Evolutionary conservation across 352 stramenopile species (phyloP).

Genomic region (Aphanomyces stellatus): DNA sequence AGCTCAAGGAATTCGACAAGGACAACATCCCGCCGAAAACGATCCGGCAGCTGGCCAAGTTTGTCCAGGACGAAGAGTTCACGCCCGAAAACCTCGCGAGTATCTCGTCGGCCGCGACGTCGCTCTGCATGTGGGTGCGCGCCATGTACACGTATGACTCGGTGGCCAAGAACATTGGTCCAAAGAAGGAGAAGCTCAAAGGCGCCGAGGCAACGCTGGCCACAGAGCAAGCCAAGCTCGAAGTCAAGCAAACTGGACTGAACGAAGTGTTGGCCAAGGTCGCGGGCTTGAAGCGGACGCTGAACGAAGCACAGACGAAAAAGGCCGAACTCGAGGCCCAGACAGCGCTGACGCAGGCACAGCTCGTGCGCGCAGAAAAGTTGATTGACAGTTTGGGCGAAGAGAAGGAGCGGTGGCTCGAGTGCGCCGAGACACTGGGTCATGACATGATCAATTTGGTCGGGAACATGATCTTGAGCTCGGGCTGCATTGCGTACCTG

Average conservation of each 20-base stretch:
- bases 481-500: conserved; percentile 89
- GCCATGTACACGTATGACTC: conserved; percentile 93
- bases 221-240: conserved; percentile 75
- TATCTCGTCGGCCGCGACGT: conserved; percentile 85
- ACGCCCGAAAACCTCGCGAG: conserved; percentile 85
- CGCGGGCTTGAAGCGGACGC: conserved; percentile 78
- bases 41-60: conserved; percentile 85
- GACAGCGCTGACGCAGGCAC: conserved; percentile 74
- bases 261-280: conserved; percentile 75
- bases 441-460: conserved; percentile 88
- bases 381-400: conserved; percentile 86
- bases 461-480: conserved; percentile 88
- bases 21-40: conserved; percentile 83
- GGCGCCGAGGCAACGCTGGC: conserved; percentile 81
- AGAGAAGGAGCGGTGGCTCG: conserved; percentile 87
- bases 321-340: conserved; percentile 89
- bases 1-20: conserved; percentile 82
- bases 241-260: conserved; percentile 82
- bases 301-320: conserved; percentile 86
- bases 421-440: conserved; percentile 59
- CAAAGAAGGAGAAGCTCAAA: conserved; percentile 88
- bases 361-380: conserved; percentile 83
- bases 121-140: conserved; percentile 91
- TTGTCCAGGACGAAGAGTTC: conserved; percentile 86
- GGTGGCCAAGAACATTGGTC: conserved; percentile 89